Evolutionary conservation across 2,329 filamentous ascomycete genomes (phyloP).

Genomic region (Trichoderma afroharzianum): DNA sequence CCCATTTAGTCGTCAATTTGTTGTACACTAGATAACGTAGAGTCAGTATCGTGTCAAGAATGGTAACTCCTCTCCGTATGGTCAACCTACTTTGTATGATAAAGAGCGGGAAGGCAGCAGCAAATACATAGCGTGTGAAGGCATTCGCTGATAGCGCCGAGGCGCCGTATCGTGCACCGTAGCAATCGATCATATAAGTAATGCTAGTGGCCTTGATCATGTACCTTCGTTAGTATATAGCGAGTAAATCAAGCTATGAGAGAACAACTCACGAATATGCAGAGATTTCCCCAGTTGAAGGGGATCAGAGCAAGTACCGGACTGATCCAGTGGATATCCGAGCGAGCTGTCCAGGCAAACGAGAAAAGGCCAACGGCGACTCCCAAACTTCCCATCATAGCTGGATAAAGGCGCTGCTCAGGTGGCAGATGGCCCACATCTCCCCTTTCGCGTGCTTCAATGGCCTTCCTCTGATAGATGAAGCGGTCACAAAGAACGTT

Average conservation of each 20-base stretch:
- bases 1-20: constrained; percentile 17
- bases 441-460: background rate
- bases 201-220: constrained; percentile 10
- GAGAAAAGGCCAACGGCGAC: constrained; percentile 22
- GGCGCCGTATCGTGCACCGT: constrained; percentile 18
- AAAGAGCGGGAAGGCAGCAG: constrained; percentile 43
- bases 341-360: constrained; percentile 18
- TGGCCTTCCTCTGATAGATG: background rate
- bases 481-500: constrained; percentile 18
- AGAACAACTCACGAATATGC: constrained; percentile 12
- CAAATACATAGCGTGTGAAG: constrained; percentile 39
- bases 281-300: constrained; percentile 19
- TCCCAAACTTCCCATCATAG: constrained; percentile 21
- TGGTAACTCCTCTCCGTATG: too few relatives aligned
- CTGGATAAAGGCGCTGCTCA: constrained; percentile 22
- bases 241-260: background rate
- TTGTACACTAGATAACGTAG: constrained; percentile 18
- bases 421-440: constrained; percentile 5
- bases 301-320: constrained; percentile 21
- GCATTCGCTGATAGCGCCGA: constrained; percentile 39
- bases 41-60: background rate
- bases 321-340: constrained; percentile 19
- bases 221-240: background rate
- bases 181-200: constrained; percentile 23
- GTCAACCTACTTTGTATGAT: constrained; percentile 26